Percentiles rank a stretch among this genome's conserved stretches.
Evolutionary conservation across 495 filamentous ascomycete species (phyloP).

Genomic region (Daldinia childiae): DNA sequence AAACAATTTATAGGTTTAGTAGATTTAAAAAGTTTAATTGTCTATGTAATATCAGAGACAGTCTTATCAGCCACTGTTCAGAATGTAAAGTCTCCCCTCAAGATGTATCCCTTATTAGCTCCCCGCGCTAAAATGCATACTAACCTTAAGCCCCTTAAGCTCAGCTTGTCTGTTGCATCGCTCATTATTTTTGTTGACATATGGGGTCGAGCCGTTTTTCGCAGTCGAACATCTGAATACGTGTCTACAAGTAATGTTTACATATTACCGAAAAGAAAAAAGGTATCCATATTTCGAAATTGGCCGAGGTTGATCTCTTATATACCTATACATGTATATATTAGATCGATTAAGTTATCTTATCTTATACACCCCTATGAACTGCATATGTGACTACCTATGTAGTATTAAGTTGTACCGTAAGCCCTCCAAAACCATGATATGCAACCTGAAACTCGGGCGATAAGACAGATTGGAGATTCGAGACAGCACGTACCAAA

Average conservation of each 20-base stretch:
- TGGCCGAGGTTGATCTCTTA: conserved; percentile 27
- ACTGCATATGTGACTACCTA: too few species aligned
- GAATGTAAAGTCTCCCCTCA: background rate
- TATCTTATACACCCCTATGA: background rate
- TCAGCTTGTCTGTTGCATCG: background rate
- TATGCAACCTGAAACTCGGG: too few species aligned
- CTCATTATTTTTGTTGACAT: background rate
- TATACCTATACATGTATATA: background rate
- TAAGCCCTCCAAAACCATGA: too few species aligned
- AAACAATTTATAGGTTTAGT: too few species aligned
- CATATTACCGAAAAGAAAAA: background rate
- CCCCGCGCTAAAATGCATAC: background rate
- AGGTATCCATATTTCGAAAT: conserved; percentile 33
- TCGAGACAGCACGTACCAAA: background rate
- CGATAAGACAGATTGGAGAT: too few species aligned
- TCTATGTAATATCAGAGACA: background rate
- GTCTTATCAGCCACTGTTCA: background rate
- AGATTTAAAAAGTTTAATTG: background rate
- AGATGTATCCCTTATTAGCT: background rate
- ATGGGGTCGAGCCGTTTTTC: conserved; percentile 2
- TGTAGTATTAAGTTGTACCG: too few species aligned
- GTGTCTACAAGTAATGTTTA: conserved; percentile 5
- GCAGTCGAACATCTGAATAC: background rate
- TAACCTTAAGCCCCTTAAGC: background rate
- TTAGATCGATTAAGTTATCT: background rate